Conservation (phyloP, 2,329 filamentous ascomycete genomes). For the Botrytis elliptica region DNA sequence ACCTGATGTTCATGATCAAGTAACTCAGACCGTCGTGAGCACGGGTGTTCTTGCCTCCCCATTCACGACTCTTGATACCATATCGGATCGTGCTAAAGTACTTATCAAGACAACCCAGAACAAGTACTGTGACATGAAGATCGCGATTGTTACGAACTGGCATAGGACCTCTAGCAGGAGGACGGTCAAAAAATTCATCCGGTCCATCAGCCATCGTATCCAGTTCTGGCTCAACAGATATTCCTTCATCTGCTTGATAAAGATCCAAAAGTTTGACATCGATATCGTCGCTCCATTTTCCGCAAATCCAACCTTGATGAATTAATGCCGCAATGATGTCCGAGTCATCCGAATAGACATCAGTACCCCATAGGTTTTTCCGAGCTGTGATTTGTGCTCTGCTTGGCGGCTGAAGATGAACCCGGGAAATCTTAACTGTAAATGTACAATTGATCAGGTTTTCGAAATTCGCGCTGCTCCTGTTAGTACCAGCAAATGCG, state of each 20-base stretch:
- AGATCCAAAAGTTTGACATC: slow-evolving; percentile 66
- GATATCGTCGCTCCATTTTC: slow-evolving; percentile 79
- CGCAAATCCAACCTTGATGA: slow-evolving; percentile 87
- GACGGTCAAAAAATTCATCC: slow-evolving; percentile 46
- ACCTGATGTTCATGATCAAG: slow-evolving; percentile 77
- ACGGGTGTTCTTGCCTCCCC: slow-evolving; percentile 53
- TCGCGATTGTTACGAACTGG: slow-evolving; percentile 68
- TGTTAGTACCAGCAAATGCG: slow-evolving; percentile 35
- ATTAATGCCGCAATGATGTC: slow-evolving; percentile 91
- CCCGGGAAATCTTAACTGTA: slow-evolving; percentile 80
- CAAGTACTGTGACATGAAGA: slow-evolving; percentile 80
- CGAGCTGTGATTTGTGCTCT: slow-evolving; percentile 82
- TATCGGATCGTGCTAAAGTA: slow-evolving; percentile 75
- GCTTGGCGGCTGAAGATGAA: slow-evolving; percentile 67
- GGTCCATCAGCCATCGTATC: slow-evolving; percentile 5
- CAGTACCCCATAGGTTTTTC: slow-evolving; percentile 85
- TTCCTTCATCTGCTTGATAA: slow-evolving; percentile 42
- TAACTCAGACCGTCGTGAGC: slow-evolving; percentile 67
- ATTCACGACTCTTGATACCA: slow-evolving; percentile 79
- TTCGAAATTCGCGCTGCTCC: slow-evolving; percentile 65
- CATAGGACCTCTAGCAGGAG: slow-evolving; percentile 61
- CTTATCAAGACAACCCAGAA: slow-evolving; percentile 74
- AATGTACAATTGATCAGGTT: slow-evolving; percentile 80
- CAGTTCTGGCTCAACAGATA: slow-evolving; percentile 20
- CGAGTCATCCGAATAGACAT: slow-evolving; percentile 93